phyloP scores from a whole-genome alignment of 768 basidiomycete genomes.

The Clitopilus passeckerianus region DNA sequence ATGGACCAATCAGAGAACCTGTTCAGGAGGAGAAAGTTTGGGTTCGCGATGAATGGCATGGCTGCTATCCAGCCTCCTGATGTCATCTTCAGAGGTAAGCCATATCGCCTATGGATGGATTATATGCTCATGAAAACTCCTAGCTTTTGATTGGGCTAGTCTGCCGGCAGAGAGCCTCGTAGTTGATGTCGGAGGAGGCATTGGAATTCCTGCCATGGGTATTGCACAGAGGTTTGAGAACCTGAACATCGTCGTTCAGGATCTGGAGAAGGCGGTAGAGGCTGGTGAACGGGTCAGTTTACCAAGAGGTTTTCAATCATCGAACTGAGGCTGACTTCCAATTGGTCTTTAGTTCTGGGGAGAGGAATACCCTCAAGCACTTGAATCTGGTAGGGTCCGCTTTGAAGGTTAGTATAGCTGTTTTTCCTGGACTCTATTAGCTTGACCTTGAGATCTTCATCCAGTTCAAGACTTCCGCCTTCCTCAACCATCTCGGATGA shows the following conservation, averaged over 20 bases:
- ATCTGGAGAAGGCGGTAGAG: conserved; percentile 19
- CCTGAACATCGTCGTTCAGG: conserved; percentile 29
- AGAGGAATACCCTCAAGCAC: conserved; percentile 16
- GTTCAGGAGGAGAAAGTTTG: conserved; percentile 16
- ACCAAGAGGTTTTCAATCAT: neutral
- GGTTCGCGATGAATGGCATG: conserved; percentile 18
- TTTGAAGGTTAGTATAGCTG: conserved; percentile 17
- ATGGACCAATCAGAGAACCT: neutral
- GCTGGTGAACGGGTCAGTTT: conserved; percentile 17
- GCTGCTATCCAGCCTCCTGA: conserved; percentile 13
- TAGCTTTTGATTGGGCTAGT: neutral
- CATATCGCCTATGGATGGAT: conserved; percentile 14
- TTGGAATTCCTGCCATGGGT: conserved; percentile 24
- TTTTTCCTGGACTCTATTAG: neutral
- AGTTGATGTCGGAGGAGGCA: conserved; percentile 31
- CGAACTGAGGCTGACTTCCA: no score
- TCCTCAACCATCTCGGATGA: conserved; percentile 20
- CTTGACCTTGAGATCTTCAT: neutral
- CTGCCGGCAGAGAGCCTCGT: conserved; percentile 8
- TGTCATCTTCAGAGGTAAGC: conserved; percentile 15
- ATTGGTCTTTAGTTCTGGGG: conserved; percentile 18
- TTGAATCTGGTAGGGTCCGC: conserved; percentile 8
- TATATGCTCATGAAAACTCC: conserved; percentile 5
- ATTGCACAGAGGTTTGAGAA: conserved; percentile 23
- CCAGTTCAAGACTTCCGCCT: conserved; percentile 26